phyloP scores from a whole-genome alignment of 2,329 filamentous ascomycete species.

The Balansia obtecta region DNA sequence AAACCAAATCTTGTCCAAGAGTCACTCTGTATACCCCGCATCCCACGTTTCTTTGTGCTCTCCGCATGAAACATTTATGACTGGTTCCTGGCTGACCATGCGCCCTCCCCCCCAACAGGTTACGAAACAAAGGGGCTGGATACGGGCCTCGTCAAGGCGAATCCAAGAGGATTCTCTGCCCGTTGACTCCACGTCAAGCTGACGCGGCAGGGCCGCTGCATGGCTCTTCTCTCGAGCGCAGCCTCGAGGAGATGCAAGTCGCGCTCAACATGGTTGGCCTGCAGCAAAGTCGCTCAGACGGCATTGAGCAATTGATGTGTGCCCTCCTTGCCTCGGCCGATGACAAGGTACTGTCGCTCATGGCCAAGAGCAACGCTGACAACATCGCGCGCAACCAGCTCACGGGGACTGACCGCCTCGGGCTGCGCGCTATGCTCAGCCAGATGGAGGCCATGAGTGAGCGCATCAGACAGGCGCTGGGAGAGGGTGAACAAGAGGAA shows the following conservation, averaged over 20 bases:
- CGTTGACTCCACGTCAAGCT: slow-evolving; percentile 12
- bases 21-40: background rate
- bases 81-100: slow-evolving; percentile 8
- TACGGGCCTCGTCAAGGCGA: slow-evolving; percentile 21
- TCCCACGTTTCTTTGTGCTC: background rate
- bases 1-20: background rate
- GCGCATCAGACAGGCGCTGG: slow-evolving; percentile 29
- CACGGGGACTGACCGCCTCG: slow-evolving; percentile 27
- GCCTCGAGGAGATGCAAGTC: slow-evolving; percentile 52
- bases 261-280: slow-evolving; percentile 52
- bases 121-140: slow-evolving; percentile 26
- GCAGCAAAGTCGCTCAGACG: slow-evolving; percentile 34
- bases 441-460: slow-evolving; percentile 32
- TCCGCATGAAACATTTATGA: background rate
- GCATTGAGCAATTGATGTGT: slow-evolving; percentile 41
- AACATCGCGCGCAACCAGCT: slow-evolving; percentile 30
- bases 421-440: slow-evolving; percentile 35
- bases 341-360: slow-evolving; percentile 31
- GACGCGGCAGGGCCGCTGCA: slow-evolving; percentile 10
- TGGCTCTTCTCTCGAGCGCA: slow-evolving; percentile 27
- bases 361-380: slow-evolving; percentile 33
- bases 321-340: slow-evolving; percentile 42
- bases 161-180: slow-evolving; percentile 17
- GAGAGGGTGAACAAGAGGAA: slow-evolving; percentile 13
- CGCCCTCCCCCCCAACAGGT: slow-evolving; percentile 14